A percentile compares a stretch with the other conserved stretches of the same genome.
These are phyloP conservation scores for Monosporozyma siamensis DNA, from an alignment of 805 yeast species.

Conservation along the genomic window DNA sequence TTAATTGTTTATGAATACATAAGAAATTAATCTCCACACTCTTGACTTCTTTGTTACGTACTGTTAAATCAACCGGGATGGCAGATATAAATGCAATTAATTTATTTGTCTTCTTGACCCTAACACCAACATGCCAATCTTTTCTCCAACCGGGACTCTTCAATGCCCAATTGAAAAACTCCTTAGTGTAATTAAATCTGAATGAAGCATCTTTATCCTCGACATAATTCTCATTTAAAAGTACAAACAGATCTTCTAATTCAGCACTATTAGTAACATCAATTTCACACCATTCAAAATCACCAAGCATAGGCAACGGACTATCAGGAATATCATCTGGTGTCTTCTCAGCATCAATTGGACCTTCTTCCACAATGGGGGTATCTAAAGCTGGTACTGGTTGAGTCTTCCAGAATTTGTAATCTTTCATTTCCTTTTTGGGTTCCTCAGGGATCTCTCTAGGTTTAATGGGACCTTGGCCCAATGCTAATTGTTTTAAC, in stretches of 20 bases:
- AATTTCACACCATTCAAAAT: slow-evolving; percentile 83
- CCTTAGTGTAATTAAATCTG: slow-evolving; percentile 78
- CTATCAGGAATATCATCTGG: slow-evolving; percentile 61
- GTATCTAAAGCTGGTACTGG: slow-evolving; percentile 82
- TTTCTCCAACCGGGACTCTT: slow-evolving; percentile 86
- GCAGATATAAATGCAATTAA: slow-evolving; percentile 90
- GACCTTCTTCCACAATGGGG: slow-evolving; percentile 59
- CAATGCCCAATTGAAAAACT: slow-evolving; percentile 85
- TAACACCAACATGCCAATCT: slow-evolving; percentile 90
- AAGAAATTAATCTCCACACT: slow-evolving; percentile 88
- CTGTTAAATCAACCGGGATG: slow-evolving; percentile 61
- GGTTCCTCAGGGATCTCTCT: slow-evolving; percentile 20
- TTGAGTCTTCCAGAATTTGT: slow-evolving; percentile 96
- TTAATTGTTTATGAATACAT: slow-evolving; percentile 86
- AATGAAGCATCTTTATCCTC: slow-evolving; percentile 90
- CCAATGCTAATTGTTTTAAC: slow-evolving; percentile 31
- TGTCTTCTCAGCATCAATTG: slow-evolving; percentile 60
- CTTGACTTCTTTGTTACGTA: slow-evolving; percentile 45
- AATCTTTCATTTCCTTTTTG: slow-evolving; percentile 70
- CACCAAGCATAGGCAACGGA: slow-evolving; percentile 64
- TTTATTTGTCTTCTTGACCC: slow-evolving; percentile 67
- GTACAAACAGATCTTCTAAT: slow-evolving; percentile 66
- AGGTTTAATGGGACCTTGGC: slow-evolving; percentile 24
- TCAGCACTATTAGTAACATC: slow-evolving; percentile 49
- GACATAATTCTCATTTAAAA: slow-evolving; percentile 83